These are phyloP conservation scores for Larix kaempferi DNA, from an alignment of 75 land plant species.

Conservation along the genomic window DNA sequence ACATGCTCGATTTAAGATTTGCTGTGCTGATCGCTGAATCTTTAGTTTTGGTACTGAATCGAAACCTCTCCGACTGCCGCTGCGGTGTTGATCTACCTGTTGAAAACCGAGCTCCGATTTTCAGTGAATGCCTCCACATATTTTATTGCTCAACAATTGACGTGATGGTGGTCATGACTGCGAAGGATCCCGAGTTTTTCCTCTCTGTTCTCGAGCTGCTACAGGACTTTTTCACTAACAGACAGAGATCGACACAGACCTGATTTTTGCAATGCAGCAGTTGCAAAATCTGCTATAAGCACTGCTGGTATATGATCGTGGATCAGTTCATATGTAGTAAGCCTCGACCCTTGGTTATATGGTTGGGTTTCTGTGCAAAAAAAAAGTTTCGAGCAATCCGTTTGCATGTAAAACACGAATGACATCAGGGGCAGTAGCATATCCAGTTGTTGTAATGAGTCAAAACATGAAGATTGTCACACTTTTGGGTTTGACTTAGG, in stretches of 20 bases:
- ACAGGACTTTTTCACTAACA: too few relatives aligned
- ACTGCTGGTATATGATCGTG: conserved; percentile 94
- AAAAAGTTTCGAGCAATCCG: conserved; percentile 58
- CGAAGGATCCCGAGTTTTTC: too few relatives aligned
- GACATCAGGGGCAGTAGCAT: conserved; percentile 97
- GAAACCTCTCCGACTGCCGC: too few relatives aligned
- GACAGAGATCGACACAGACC: conserved; percentile 75
- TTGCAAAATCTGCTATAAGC: conserved; percentile 93
- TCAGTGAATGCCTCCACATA: too few relatives aligned
- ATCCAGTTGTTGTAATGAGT: conserved; percentile 97
- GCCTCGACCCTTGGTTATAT: conserved; percentile 97
- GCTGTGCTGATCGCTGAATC: too few relatives aligned
- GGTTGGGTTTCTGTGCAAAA: conserved; percentile 96
- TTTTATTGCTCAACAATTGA: too few relatives aligned
- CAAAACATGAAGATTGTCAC: conserved; percentile 51
- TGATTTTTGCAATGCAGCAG: conserved; percentile 74
- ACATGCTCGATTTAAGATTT: too few relatives aligned
- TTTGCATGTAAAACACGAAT: conserved; percentile 72
- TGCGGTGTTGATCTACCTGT: too few relatives aligned
- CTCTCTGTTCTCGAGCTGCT: too few relatives aligned
- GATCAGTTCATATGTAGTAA: conserved; percentile 93
- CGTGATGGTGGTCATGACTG: too few relatives aligned
- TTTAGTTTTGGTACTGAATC: too few relatives aligned
- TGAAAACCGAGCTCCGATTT: too few relatives aligned
- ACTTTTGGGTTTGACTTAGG: conserved; percentile 22